These are phyloP conservation scores for Oryza australiensis DNA, from an alignment of 176 grass and related monocot species.

Conservation along the genomic window DNA sequence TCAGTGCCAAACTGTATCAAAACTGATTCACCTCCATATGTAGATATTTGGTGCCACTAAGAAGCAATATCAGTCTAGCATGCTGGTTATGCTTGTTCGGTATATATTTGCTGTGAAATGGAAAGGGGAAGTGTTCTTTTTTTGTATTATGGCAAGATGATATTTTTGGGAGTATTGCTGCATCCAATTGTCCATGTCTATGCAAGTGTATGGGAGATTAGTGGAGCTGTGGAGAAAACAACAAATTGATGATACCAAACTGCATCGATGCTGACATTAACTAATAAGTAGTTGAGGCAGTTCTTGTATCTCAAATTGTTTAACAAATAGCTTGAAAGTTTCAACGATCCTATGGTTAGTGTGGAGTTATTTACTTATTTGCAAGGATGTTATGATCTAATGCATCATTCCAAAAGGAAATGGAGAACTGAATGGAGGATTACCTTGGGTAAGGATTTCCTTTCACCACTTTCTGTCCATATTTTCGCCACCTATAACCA, in stretches of 20 bases:
- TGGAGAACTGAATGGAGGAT: slow-evolving; percentile 3
- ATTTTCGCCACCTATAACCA: slow-evolving; percentile 77
- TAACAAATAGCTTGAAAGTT: neutral
- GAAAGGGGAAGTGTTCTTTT: neutral
- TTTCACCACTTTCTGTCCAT: slow-evolving; percentile 66
- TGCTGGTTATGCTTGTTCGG: neutral
- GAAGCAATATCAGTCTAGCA: neutral
- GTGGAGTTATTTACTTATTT: slow-evolving; percentile 6
- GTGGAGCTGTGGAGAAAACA: neutral
- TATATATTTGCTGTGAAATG: neutral
- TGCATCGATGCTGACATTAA: neutral
- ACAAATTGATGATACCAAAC: neutral
- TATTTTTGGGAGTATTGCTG: neutral
- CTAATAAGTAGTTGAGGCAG: neutral
- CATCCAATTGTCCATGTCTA: neutral
- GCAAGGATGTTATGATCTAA: neutral
- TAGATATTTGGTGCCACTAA: neutral
- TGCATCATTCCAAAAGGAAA: neutral
- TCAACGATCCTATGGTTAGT: neutral
- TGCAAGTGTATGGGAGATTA: neutral
- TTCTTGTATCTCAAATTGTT: neutral
- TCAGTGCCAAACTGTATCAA: neutral
- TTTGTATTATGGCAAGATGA: neutral
- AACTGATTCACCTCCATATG: neutral
- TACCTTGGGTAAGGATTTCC: slow-evolving; percentile 62